Base-by-base conservation (phyloP, 2,329 filamentous ascomycete species). In the Claviceps sp. region DNA sequence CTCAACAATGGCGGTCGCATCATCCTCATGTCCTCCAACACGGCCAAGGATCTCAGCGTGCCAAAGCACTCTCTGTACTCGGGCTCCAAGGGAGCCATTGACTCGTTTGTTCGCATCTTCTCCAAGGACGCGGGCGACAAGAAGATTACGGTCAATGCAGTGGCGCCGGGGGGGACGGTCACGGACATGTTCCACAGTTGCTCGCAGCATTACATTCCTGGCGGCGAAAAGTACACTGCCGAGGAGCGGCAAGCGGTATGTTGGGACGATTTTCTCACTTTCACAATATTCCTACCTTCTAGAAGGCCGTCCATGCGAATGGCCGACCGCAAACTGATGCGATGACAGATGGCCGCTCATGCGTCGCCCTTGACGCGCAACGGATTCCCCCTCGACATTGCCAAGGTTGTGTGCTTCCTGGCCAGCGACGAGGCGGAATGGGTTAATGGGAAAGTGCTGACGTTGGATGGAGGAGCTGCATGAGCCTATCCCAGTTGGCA, bases 101-200 rank as follows among this genome's bases (percentile, higher is more conserved):
- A 88, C 68, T 84, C 83, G 11, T 87, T 89, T 67, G 83, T 85
- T 58, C 83, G 85, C 65, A 81, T 78, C 59, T 85, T 89, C 69
- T 82, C 85, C 5, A 82, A 81, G 47, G 82, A 86, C 70, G 81
- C 78, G 58, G 79, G 83, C 51, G 77, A 83, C 70, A 76, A 81
- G 61, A 78, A 79, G 52, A 82, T 84, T 63, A 84, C 81, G 0
- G 80, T 84, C 64, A 85, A 85, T 61, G 79, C 77, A 45, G 73
- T 85, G 36, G 82, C 82, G 0, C 82, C 82, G 0, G 82, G 81
- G 52, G 81, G 80, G 14, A 82, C 82, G 66, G 82, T 82, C 70
- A 81, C 76, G 14, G 81, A 84, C 59, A 84, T 84, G 81, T 84
- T 49, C 8, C 47, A 49, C 22, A 34, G 37, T n/a, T 40, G 36